phyloP scores from a whole-genome alignment of 2,329 filamentous ascomycete genomes.

The Bisporella sp. region DNA sequence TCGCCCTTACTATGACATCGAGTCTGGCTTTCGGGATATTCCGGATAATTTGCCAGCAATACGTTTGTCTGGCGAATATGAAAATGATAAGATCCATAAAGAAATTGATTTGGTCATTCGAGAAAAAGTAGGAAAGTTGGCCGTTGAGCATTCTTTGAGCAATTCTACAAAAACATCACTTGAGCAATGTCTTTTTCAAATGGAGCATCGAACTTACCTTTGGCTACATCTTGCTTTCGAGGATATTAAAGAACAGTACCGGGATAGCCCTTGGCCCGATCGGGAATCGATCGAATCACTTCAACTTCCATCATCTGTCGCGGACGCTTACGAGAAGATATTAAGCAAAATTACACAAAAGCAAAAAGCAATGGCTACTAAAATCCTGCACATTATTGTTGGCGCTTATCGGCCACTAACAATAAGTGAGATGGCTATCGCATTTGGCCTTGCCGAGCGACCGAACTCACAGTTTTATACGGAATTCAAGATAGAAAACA shows the following conservation, averaged over 20 bases:
- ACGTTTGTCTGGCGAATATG: conserved; percentile 2
- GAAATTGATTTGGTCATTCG: conserved; percentile 8
- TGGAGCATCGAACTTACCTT: conserved; percentile 9
- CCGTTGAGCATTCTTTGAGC: background rate
- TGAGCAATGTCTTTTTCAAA: background rate
- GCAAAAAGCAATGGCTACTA: conserved; percentile 15
- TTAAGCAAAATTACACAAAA: conserved; percentile 22
- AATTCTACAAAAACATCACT: background rate
- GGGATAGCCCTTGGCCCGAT: background rate
- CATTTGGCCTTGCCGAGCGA: background rate
- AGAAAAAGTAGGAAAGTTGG: background rate
- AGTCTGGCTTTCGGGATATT: conserved; percentile 1
- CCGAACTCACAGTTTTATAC: background rate
- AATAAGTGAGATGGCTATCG: conserved; percentile 6
- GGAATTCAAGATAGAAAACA: conserved; percentile 1
- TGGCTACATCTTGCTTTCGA: conserved; percentile 9
- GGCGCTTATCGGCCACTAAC: conserved; percentile 27
- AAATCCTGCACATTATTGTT: conserved; percentile 30
- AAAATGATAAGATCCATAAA: conserved; percentile 5
- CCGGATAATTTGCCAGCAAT: background rate
- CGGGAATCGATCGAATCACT: background rate
- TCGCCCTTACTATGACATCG: conserved; percentile 28
- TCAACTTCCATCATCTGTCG: conserved; percentile 15
- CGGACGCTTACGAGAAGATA: conserved; percentile 30
- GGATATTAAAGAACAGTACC: background rate